These are phyloP conservation scores for Mortierella antarctica DNA, from an alignment of 192 early-diverging fungal genomes.

Conservation along the genomic window DNA sequence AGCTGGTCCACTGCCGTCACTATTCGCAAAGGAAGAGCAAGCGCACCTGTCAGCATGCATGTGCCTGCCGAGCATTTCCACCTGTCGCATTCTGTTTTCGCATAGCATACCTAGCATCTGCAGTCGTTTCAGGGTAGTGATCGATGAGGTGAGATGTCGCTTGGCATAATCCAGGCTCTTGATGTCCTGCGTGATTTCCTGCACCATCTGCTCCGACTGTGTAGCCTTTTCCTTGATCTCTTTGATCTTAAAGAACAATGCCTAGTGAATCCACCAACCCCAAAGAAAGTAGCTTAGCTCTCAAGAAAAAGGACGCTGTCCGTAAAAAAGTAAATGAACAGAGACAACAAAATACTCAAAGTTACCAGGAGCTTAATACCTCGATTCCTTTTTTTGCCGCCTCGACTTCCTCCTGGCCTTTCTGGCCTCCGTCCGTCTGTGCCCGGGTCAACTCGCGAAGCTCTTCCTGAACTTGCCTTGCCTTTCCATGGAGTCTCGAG, in stretches of 20 bases:
- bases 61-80: background rate
- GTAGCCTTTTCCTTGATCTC: conserved; percentile 88
- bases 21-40: conserved; percentile 13
- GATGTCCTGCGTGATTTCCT: conserved; percentile 97
- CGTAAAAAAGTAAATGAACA: background rate
- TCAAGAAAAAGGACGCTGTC: too few species aligned
- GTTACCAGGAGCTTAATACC: conserved; percentile 54
- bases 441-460: conserved; percentile 76
- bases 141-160: conserved; percentile 85
- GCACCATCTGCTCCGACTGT: conserved; percentile 87
- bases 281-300: too few species aligned
- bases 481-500: conserved; percentile 68
- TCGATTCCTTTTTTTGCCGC: conserved; percentile 80
- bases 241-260: conserved; percentile 82
- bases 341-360: background rate
- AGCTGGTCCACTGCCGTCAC: conserved; percentile 82
- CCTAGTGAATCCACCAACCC: conserved; percentile 49
- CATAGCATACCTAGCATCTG: conserved; percentile 82
- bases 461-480: conserved; percentile 69
- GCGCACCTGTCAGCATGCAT: background rate
- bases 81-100: background rate
- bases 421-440: conserved; percentile 71
- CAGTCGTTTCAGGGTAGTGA: conserved; percentile 83
- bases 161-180: conserved; percentile 95
- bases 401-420: conserved; percentile 72